Percentiles rank a stretch among this genome's conserved stretches.
These are phyloP conservation scores for Wallacemonas sp. DNA, from an alignment of 208 protist species.

Conservation along the genomic window DNA sequence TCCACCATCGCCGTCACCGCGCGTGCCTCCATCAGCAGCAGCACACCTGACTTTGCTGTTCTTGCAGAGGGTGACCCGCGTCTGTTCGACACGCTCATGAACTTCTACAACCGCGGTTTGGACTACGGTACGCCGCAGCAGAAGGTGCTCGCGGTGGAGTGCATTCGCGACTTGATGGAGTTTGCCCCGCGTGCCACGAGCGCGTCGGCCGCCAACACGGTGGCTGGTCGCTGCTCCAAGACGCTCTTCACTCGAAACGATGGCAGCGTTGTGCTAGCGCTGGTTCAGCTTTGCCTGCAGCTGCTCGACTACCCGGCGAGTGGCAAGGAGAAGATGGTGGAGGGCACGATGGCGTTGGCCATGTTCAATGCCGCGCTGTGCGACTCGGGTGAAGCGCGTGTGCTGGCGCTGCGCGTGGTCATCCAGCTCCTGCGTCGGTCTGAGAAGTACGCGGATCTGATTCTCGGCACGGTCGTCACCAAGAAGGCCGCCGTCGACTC, in stretches of 20 bases:
- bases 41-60: conserved; percentile 61
- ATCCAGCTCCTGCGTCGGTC: conserved; percentile 76
- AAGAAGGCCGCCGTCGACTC: conserved; percentile 83
- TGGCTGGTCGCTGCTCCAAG: conserved; percentile 90
- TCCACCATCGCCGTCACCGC: conserved; percentile 61
- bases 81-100: conserved; percentile 84
- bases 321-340: conserved; percentile 91
- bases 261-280: conserved; percentile 75
- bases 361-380: conserved; percentile 90
- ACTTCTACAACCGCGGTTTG: conserved; percentile 85
- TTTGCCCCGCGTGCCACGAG: conserved; percentile 74
- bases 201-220: conserved; percentile 71
- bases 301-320: conserved; percentile 80
- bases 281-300: conserved; percentile 84
- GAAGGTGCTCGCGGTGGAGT: conserved; percentile 88
- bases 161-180: conserved; percentile 84
- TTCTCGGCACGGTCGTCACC: conserved; percentile 84
- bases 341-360: conserved; percentile 86
- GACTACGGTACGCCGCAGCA: conserved; percentile 88
- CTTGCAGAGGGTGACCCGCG: conserved; percentile 76
- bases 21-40: conserved; percentile 48
- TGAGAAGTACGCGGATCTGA: conserved; percentile 84
- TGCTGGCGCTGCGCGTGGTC: conserved; percentile 74
- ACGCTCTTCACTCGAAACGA: conserved; percentile 91
- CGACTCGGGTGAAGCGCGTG: conserved; percentile 79